Conservation (phyloP, 2,329 filamentous ascomycete species). For the Elsinoe batatas region DNA sequence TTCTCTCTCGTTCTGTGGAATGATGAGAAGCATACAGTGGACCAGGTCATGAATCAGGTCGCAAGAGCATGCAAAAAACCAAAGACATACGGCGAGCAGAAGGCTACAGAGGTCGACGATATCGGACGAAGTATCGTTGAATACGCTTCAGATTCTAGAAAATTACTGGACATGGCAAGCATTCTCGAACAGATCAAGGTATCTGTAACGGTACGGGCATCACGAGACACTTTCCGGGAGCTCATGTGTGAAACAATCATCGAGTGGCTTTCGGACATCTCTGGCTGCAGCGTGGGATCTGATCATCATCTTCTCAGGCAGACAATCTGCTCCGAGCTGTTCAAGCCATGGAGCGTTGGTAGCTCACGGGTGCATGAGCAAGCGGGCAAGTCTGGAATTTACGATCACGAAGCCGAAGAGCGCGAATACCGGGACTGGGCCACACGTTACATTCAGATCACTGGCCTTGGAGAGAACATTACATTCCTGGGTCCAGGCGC, state of each 20-base stretch:
- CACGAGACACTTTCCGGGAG: conserved; percentile 90
- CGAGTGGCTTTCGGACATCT: conserved; percentile 90
- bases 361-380: conserved; percentile 71
- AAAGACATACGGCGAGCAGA: conserved; percentile 55
- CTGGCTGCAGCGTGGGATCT: conserved; percentile 73
- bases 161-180: conserved; percentile 66
- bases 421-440: conserved; percentile 25
- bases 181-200: conserved; percentile 93
- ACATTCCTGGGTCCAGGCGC: conserved; percentile 13
- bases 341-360: conserved; percentile 77
- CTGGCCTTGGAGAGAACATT: conserved; percentile 6
- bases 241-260: conserved; percentile 98
- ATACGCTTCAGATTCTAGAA: conserved; percentile 60
- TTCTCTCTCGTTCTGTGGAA: conserved; percentile 91
- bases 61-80: conserved; percentile 75
- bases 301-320: conserved; percentile 71
- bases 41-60: conserved; percentile 83
- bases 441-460: conserved; percentile 3
- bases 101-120: conserved; percentile 81
- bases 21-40: conserved; percentile 94
- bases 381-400: conserved; percentile 67
- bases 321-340: conserved; percentile 81
- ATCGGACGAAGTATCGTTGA: conserved; percentile 78
- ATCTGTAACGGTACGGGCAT: conserved; percentile 86
- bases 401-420: conserved; percentile 66